Base-by-base conservation (phyloP, 1,284 basidiomycete species). In the Puccinia polysora region DNA sequence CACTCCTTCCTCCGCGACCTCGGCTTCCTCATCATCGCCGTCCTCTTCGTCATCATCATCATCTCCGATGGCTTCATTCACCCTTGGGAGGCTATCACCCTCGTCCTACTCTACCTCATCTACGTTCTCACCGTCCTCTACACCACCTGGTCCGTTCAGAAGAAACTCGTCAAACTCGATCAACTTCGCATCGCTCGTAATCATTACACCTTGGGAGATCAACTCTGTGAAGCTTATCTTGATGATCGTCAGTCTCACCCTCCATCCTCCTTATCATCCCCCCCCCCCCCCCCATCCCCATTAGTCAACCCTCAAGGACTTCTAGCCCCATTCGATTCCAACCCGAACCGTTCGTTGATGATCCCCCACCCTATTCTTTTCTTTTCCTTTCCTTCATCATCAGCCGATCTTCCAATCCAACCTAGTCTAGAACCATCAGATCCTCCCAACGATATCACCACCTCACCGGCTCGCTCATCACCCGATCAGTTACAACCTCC, bases 1-100 rank as follows among this genome's bases (percentile, higher is more conserved):
- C 83, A 84, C 45, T 87, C 90, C 0, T 97, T 98, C 81, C 81
- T 96, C 15, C 87, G 96, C 40, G 96, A 98, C 79, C 89, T 94
- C 34, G 87, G 89, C 20, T 97, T 97, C 83, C 97, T 97, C 81
- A 88, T 89, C 12, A 76, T 86, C 3, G 90, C 94, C 0, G 87
- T 97, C 45, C 76, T 82, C 7, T 77, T 90, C 14, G 83, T 94
- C 1, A 83, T 97, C 20, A 78, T 84, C 30, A 91, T 91, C 64
- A 84, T 97, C 1, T 86, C 84, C 78, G 94, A 98, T 78, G 87
- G 88, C 2, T 80, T 82, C 53, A 87, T 98, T 43, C 82, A 84
- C 28, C 81, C 85, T 10, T 86, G 85, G 83, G 95, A 98, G 79
- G 87, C 91, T 0, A 84, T 83, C 2, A 74, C 83, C 1, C 86